Base-by-base conservation (phyloP, 2,329 filamentous ascomycete genomes). In the Zymoseptoria tritici region DNA sequence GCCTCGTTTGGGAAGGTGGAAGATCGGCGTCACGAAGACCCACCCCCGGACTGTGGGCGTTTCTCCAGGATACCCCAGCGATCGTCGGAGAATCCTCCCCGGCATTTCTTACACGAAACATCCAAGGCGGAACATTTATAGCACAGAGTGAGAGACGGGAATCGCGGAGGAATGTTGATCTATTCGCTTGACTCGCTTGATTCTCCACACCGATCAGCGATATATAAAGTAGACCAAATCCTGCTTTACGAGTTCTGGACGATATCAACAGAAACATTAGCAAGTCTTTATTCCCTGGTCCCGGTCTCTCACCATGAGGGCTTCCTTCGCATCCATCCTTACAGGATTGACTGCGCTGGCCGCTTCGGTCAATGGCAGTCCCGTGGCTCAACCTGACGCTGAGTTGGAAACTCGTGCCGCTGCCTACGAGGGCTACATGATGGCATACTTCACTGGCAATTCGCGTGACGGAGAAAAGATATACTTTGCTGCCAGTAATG, bases 361-460 rank as follows among this genome's bases (percentile, higher is more conserved):
- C 11, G 13, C 36, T n/a, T 16, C 36, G 13, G 36, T 46, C 36
- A 16, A n/a, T 4, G 36, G 36, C 36, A 46, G 36, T 46, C 36
- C 36, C 4, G 2, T 46, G 5, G 36, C 36, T 3, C 36, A 46
- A 7, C 36, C 36, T 16, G 36, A 46, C 16, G 13, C 36, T 46
- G 36, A 16, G 13, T 3, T 46, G 36, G 36, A 46, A 1, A 5
- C 11, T 7, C 36, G 36, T n/a, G 36, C 52, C 2, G 11, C 21
- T 53, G 52, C 20, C 19, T 63, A 68, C 52, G 67, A 65, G 54
- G 80, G 77, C 4, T 83, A 83, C 60, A 77, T 77, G 0, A 82
- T 83, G 60, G 74, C 77, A 0, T 83, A 82, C 64, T 83, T 83
- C 64, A 81, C 78, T 0, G 76, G 75, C 8, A 77, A 76, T 66